Percentiles rank a stretch among this genome's conserved stretches.
Conservation (phyloP, 2,329 filamentous ascomycete genomes). For the Thielaviopsis ethacetica region DNA sequence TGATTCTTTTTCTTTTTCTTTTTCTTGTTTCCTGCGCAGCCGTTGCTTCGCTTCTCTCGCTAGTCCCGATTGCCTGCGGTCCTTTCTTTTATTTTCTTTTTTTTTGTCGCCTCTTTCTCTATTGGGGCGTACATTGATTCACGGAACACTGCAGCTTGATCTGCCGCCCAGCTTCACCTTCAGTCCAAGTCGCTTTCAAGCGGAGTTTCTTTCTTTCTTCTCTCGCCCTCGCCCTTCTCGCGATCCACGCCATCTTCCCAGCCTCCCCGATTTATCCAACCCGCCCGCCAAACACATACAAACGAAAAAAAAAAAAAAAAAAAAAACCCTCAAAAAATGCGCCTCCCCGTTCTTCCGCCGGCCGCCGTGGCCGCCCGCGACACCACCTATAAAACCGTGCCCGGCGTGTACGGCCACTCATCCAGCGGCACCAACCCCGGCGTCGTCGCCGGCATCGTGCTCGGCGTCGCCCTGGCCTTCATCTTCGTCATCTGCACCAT, state of each 20-base stretch:
- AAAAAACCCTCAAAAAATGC: neutral
- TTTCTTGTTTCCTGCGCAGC: neutral
- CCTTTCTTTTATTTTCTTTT: neutral
- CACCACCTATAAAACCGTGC: slow-evolving; percentile 13
- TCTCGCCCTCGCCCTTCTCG: neutral
- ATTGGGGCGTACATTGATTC: neutral
- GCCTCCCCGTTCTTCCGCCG: slow-evolving; percentile 18
- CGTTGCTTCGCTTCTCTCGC: neutral
- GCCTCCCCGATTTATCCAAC: neutral
- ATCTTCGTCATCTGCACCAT: slow-evolving; percentile 9
- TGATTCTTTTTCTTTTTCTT: neutral
- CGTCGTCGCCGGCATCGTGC: slow-evolving; percentile 9
- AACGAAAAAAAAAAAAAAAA: too few species aligned
- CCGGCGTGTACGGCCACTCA: slow-evolving; percentile 11
- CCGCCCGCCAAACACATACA: slow-evolving; percentile 23
- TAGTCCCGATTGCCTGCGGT: neutral
- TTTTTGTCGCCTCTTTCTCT: neutral
- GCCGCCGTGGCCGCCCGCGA: slow-evolving; percentile 16
- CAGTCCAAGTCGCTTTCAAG: neutral
- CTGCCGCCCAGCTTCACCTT: neutral
- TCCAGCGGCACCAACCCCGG: slow-evolving; percentile 3
- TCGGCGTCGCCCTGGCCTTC: slow-evolving; percentile 8
- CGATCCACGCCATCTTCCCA: neutral
- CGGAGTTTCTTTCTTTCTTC: neutral
- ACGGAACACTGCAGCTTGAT: neutral